Base-by-base conservation (phyloP, 139 green algal genomes). In the Desmodesmus armatus region DNA sequence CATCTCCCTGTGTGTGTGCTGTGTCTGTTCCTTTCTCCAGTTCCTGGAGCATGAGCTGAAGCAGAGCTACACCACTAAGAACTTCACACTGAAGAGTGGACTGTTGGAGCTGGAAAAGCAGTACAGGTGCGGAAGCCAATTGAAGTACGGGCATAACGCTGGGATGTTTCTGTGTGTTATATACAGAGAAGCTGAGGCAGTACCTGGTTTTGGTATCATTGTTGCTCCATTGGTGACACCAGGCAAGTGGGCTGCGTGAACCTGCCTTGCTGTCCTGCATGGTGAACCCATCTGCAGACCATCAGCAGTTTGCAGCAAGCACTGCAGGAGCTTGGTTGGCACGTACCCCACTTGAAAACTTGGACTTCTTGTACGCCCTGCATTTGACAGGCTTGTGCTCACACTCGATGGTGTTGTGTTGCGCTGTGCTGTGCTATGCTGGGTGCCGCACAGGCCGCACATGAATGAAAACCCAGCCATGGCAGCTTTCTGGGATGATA, bases 101-200 rank as follows among this genome's bases (percentile, higher is more conserved):
- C 82, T 93, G 87, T 79, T 93, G 43, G 90, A 93, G 66, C 89
- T 93, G 4, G 90, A 92, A 47, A 93, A 92, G 78, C 78, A 77
- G 55, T 89, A 92, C 88, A 65, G n/a, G n/a, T n/a, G n/a, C n/a
- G n/a, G n/a, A n/a, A n/a, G n/a, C n/a, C n/a, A n/a, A n/a, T n/a
- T n/a, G n/a, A n/a, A 71, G 4, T 47, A 73, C 33, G 47, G 23
- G 69, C 86, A 86, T 55, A 69, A 89, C 33, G 65, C 47, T 2
- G n/a, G 69, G 29, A 11, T 33, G n/a, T 65, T 66, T 17, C 35
- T 85, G 31, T 75, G 41, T n/a, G 15, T 41, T 65, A 21, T 65
- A 21, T 65, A 21, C 19, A 19, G 53, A n/a, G 53, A n/a, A 21
- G 53, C 19, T 65, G 53, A 65, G 19, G 17, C 21, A 21, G 53